Percentiles rank a stretch among this genome's conserved stretches.
Conservation (phyloP, 176 grass and related monocot genomes). For the Carex scoparia region DNA sequence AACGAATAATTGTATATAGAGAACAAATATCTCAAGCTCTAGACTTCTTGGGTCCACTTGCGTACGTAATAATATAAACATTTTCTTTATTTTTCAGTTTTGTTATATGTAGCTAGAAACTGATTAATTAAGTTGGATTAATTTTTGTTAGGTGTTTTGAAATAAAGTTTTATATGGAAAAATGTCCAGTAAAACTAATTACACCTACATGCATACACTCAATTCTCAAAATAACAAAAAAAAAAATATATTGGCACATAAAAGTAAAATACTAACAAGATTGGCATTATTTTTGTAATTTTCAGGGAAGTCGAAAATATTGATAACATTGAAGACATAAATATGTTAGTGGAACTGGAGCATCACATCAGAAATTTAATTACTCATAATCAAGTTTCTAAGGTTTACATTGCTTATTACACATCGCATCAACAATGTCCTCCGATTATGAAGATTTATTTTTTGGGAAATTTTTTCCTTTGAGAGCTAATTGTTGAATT, state of each 20-base stretch:
- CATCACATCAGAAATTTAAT: neutral
- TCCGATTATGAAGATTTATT: neutral
- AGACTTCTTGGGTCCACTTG: neutral
- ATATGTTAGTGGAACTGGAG: neutral
- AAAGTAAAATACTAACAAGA: neutral
- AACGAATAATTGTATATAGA: neutral
- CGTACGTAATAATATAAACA: neutral
- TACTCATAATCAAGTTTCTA: neutral
- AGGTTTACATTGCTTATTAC: neutral
- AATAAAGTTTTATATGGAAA: neutral
- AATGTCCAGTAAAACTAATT: too few species aligned
- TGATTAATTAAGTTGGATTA: neutral
- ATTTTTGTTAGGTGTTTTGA: neutral
- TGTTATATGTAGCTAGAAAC: neutral
- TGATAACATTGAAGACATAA: slow-evolving; percentile 11
- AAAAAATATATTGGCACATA: neutral
- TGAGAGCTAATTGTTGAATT: neutral
- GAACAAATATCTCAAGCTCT: neutral
- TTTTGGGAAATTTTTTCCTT: neutral
- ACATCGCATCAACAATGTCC: neutral
- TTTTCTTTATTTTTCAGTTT: neutral
- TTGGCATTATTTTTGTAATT: neutral
- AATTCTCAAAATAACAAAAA: neutral
- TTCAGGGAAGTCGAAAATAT: slow-evolving; percentile 14
- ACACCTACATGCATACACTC: too few species aligned